Evolutionary conservation across 2,329 filamentous ascomycete species (phyloP), one percentile per base, ranked within the genome.

Genomic region (Colletotrichum filicis): DNA sequence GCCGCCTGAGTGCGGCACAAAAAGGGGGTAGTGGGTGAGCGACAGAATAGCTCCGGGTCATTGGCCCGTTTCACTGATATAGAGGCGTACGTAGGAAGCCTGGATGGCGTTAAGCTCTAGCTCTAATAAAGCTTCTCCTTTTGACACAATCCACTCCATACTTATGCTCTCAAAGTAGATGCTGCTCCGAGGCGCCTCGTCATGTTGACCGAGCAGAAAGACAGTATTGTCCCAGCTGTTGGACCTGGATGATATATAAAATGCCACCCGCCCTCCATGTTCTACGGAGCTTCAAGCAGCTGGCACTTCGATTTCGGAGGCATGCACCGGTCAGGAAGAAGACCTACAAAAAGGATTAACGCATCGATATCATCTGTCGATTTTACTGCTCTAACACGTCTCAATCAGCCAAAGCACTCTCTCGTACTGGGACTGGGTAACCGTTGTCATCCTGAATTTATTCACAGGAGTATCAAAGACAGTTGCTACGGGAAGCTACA

Each of bases 41-140:
- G 12, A 35, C n/a, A 46, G 19, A 68, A 32, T 19, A 53, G 32
- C 24, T 49, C 30, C 24, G 6, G 30, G 12, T 56, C 24, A 12
- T 24, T n/a, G 49, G 32, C 19, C 53, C 7, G 32, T 65, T 30
- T 22, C 22, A n/a, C 3, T 19, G 11, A 42, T n/a, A 37, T 65
- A 52, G 26, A 57, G 46, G 46, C 26, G 53, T 22, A 22, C 8
- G 42, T 16, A 30, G 22, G 49, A 52, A 57, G 66, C 35, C 66
- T 37, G 71, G 55, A 70, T 37, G 66, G 60, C 67, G 56, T 56
- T 60, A 28, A 49, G 58, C 70, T 61, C 30, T 61, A 73, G 61
- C 56, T 62, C 42, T 55, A 71, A 42, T 60, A 32, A 59, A 71
- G 56, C 49, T 70, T 49, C 35, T 55, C n/a, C 49, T 55, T 55